Conservation (phyloP, 257 asterid genomes). For the Capsicum baccatum region DNA sequence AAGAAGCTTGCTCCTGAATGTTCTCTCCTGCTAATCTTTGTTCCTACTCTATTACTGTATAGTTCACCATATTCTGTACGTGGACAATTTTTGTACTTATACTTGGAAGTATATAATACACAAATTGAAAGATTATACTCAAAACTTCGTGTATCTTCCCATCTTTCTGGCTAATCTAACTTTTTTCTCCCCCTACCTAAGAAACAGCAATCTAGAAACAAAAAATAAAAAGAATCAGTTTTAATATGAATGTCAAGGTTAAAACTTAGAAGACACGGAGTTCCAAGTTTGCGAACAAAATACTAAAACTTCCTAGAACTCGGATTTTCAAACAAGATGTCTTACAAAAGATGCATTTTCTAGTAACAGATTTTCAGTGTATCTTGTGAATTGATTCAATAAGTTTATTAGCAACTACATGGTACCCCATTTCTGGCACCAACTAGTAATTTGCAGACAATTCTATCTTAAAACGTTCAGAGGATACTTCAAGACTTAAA, state of each 20-base stretch:
- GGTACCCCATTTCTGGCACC: too few relatives aligned
- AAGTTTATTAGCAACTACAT: background rate
- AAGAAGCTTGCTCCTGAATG: slow-evolving; percentile 31
- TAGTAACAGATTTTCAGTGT: background rate
- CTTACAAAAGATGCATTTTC: background rate
- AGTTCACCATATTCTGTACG: slow-evolving; percentile 25
- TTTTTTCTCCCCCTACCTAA: background rate
- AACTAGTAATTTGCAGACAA: background rate
- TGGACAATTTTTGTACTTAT: slow-evolving; percentile 11
- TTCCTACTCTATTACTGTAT: background rate
- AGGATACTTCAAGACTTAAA: background rate
- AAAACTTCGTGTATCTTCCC: background rate
- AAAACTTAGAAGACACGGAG: background rate
- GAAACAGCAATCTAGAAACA: background rate
- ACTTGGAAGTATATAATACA: background rate
- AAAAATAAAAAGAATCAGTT: background rate
- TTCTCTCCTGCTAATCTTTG: slow-evolving; percentile 29
- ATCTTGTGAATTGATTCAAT: background rate
- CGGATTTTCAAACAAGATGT: background rate
- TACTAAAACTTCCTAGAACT: background rate
- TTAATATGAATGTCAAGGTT: background rate
- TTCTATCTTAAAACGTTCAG: background rate
- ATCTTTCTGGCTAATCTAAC: background rate
- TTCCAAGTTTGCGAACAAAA: background rate
- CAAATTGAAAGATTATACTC: background rate